Evolutionary conservation across 2,329 filamentous ascomycete genomes (phyloP).

Genomic region (Purpureocillium lavendulum): DNA sequence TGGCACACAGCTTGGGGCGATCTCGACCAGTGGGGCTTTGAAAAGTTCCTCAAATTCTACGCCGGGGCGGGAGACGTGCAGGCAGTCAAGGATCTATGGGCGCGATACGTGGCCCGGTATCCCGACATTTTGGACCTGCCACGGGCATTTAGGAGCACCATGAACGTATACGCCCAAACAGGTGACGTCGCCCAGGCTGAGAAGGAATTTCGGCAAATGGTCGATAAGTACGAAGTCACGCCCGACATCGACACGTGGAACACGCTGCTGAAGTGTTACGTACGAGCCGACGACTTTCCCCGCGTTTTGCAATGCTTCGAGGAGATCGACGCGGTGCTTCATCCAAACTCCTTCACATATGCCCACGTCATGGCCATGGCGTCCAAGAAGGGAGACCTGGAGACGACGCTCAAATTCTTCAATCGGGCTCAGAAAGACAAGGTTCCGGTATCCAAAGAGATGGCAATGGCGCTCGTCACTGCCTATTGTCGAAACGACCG

Average conservation of each 20-base stretch:
- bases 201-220: conserved; percentile 55
- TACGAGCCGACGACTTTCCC: conserved; percentile 57
- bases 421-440: conserved; percentile 47
- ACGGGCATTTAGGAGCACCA: conserved; percentile 44
- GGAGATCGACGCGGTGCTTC: conserved; percentile 38
- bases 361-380: conserved; percentile 66
- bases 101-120: conserved; percentile 29
- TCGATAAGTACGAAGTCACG: conserved; percentile 40
- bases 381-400: conserved; percentile 63
- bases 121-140: conserved; percentile 22
- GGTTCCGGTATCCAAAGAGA: conserved; percentile 43
- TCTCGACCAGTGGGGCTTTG: conserved; percentile 36
- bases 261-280: conserved; percentile 63
- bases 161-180: conserved; percentile 63
- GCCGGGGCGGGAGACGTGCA: conserved; percentile 37
- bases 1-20: conserved; percentile 33
- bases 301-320: conserved; percentile 58
- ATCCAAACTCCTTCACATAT: conserved; percentile 58
- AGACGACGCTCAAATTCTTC: conserved; percentile 58
- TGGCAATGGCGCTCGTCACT: conserved; percentile 58
- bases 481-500: conserved; percentile 47
- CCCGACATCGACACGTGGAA: conserved; percentile 65
- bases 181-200: conserved; percentile 55
- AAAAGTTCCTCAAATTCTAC: conserved; percentile 41
- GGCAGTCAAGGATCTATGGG: conserved; percentile 36